A percentile compares a stretch with the other conserved stretches of the same genome.
Evolutionary conservation across 176 grass and related monocot species (phyloP).

Genomic region (Thalia dealbata): DNA sequence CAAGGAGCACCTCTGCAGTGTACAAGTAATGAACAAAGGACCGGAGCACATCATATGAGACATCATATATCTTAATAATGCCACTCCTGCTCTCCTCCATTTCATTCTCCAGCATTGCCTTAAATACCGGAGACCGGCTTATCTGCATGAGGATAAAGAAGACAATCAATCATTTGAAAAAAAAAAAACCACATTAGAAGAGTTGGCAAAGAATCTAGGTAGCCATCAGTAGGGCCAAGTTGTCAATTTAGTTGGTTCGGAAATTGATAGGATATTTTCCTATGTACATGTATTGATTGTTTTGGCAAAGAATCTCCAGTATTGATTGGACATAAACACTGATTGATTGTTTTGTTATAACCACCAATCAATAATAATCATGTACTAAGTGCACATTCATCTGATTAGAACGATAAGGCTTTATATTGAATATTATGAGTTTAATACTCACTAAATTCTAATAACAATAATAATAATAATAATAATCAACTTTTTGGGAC

Average conservation of each 20-base stretch:
- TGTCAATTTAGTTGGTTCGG: background rate
- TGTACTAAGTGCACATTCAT: too few species aligned
- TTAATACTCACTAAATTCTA: too few species aligned
- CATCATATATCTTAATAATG: slow-evolving; percentile 78
- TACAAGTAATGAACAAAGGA: slow-evolving; percentile 78
- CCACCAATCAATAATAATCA: background rate
- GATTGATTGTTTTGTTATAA: background rate
- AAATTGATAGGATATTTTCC: background rate
- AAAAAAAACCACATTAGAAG: background rate
- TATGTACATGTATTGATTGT: background rate
- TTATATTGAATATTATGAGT: too few species aligned
- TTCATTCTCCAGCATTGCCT: slow-evolving; percentile 95
- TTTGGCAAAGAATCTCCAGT: too few species aligned
- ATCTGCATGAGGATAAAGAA: slow-evolving; percentile 29
- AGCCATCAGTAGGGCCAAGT: background rate
- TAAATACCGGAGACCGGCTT: slow-evolving; percentile 87
- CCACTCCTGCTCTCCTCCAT: slow-evolving; percentile 92
- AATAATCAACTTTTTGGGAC: background rate
- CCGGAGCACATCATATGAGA: slow-evolving; percentile 57
- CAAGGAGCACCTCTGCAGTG: slow-evolving; percentile 55
- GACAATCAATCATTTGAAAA: background rate
- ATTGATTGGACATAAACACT: background rate
- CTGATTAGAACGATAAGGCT: too few species aligned
- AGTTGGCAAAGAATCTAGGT: background rate
- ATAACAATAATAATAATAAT: too few species aligned